Conservation (phyloP, 2,329 filamentous ascomycete species). For the Cordyceps sp. region DNA sequence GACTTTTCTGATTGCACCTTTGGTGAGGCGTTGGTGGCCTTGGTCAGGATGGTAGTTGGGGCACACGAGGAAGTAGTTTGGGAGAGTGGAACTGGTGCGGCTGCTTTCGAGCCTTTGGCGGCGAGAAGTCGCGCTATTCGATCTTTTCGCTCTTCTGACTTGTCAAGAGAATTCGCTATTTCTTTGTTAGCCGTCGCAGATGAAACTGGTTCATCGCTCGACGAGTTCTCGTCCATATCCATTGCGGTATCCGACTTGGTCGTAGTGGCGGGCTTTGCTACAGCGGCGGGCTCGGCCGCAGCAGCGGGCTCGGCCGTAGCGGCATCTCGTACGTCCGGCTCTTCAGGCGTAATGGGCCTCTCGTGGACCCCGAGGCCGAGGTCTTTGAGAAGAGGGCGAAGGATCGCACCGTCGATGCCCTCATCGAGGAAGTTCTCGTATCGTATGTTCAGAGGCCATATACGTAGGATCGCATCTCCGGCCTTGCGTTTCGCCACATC, state of each 20-base stretch:
- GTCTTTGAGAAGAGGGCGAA: constrained; percentile 51
- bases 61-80: no score
- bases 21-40: constrained; percentile 9
- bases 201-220: not conserved
- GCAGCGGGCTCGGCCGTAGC: not conserved
- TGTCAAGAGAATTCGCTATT: constrained; percentile 7
- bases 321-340: not conserved
- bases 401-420: constrained; percentile 46
- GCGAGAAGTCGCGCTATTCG: constrained; percentile 62
- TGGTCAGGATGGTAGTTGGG: no score
- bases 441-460: constrained; percentile 50
- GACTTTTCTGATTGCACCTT: constrained; percentile 48
- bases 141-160: constrained; percentile 52
- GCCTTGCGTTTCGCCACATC: constrained; percentile 38
- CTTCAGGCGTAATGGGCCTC: not conserved
- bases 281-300: no score
- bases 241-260: no score
- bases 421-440: constrained; percentile 60
- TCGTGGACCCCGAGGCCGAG: constrained; percentile 37
- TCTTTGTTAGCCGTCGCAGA: not conserved
- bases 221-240: not conserved
- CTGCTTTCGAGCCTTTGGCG: constrained; percentile 45
- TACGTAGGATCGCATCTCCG: constrained; percentile 47
- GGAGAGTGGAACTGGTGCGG: constrained; percentile 8
- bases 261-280: no score